These are phyloP conservation scores for Penicillium sp. DNA, from an alignment of 2,329 filamentous ascomycete species.

Conservation along the genomic window DNA sequence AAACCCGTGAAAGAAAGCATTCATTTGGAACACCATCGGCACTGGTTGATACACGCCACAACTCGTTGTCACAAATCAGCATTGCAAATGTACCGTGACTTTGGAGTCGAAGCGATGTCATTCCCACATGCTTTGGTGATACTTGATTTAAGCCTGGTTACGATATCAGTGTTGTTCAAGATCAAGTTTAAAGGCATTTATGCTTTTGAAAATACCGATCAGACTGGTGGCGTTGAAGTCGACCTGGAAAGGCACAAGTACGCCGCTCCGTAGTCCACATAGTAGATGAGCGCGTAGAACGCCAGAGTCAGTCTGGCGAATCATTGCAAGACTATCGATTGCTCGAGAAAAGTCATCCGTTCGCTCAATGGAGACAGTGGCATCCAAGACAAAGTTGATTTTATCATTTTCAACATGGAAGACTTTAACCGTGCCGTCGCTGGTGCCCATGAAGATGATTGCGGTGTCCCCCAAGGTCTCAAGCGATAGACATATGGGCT, in stretches of 20 bases:
- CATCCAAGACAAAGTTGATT: slow-evolving; percentile 26
- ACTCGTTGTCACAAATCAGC: slow-evolving; percentile 38
- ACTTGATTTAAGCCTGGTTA: slow-evolving; percentile 35
- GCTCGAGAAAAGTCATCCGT: slow-evolving; percentile 35
- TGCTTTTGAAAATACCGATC: slow-evolving; percentile 28
- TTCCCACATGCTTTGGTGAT: slow-evolving; percentile 34
- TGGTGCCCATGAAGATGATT: slow-evolving; percentile 45
- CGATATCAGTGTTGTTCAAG: neutral
- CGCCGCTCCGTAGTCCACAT: slow-evolving; percentile 50
- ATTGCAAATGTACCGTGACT: slow-evolving; percentile 33
- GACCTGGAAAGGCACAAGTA: slow-evolving; percentile 42
- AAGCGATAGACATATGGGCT: slow-evolving; percentile 40
- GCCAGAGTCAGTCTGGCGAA: slow-evolving; percentile 22
- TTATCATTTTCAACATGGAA: slow-evolving; percentile 29
- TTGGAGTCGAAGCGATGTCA: slow-evolving; percentile 40
- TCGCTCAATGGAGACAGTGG: slow-evolving; percentile 23
- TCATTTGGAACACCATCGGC: slow-evolving; percentile 26
- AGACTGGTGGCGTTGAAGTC: slow-evolving; percentile 19
- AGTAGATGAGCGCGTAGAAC: slow-evolving; percentile 33
- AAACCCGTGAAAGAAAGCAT: slow-evolving; percentile 38
- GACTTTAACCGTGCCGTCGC: slow-evolving; percentile 38
- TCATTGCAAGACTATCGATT: slow-evolving; percentile 37
- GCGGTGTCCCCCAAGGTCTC: slow-evolving; percentile 27
- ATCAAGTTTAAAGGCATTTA: neutral
- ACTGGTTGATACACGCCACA: slow-evolving; percentile 40